A percentile compares a stretch with the other conserved stretches of the same genome.
Evolutionary conservation across 2,329 filamentous ascomycete genomes (phyloP).

Genomic region (Stenocarpella maydis): DNA sequence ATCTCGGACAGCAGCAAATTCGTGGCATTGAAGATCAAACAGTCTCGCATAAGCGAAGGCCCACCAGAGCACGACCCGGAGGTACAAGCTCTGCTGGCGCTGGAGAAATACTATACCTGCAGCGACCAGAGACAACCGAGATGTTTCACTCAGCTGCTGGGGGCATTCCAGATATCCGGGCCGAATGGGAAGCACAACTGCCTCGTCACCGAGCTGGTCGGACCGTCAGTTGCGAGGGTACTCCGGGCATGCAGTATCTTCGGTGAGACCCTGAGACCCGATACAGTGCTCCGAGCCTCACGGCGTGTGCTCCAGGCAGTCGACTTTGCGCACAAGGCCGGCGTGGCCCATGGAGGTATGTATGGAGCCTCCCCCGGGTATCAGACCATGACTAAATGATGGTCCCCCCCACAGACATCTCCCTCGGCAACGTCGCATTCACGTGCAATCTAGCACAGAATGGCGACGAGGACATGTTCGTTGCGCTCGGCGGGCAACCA

Average conservation of each 20-base stretch:
- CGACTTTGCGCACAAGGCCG: neutral
- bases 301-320: neutral
- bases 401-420: neutral
- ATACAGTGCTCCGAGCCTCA: slow-evolving; percentile 2
- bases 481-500: neutral
- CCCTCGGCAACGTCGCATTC: slow-evolving; percentile 7
- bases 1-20: slow-evolving; percentile 1
- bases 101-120: slow-evolving; percentile 1
- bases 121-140: neutral
- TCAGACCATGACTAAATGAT: neutral
- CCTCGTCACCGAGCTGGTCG: slow-evolving; percentile 11
- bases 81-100: neutral
- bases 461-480: neutral
- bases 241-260: neutral
- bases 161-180: neutral
- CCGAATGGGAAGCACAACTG: slow-evolving; percentile 7
- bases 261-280: neutral
- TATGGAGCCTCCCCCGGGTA: fast-evolving
- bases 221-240: neutral
- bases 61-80: neutral
- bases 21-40: slow-evolving; percentile 13
- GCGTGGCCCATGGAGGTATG: slow-evolving; percentile 1
- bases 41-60: slow-evolving; percentile 6
- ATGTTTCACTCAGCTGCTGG: neutral
- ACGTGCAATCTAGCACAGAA: neutral